Base-by-base conservation (phyloP, 805 yeast genomes). In the Priceomyces fermenticarens region DNA sequence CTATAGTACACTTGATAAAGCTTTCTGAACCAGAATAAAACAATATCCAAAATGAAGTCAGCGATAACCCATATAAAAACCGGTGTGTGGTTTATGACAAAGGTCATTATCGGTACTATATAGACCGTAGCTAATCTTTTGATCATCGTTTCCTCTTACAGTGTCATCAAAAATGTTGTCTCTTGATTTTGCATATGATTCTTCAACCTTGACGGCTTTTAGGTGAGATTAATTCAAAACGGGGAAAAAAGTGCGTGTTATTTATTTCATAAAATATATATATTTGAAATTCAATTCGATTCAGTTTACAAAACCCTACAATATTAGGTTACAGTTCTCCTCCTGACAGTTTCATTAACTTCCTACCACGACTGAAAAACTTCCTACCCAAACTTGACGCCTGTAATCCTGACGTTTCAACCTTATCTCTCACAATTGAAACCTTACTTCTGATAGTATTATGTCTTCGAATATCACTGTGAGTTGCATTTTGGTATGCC, bases 401-500 rank as follows among this genome's bases (percentile, higher is more conserved):
- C 32, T 67, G 70, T 52, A 63, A 44, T 3, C 72, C 72, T 2
- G 70, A 54, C n/a, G 64, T 60, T 60, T 75, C 72, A 38, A 69
- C 72, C 51, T 67, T 72, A 48, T 68, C 75, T 50, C 72, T 73
- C 4, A 78, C 79, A 43, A 73, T 73, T 14, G 73, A 73, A 13
- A 67, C 74, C 47, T 57, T 64, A 39, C 69, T 67, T 45, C 79
- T 69, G 5, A 77, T 67, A 17, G 77, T 72, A 40, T 67, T 68
- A 41, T 70, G 72, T 52, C 83, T 63, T 46, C 77, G 73, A 41
- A 73, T 63, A 39, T 79, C 79, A 46, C 68, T 73, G 50, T 77
- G 78, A 5, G 77, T 69, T 1, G 86, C 85, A 51, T 81, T 80
- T 30, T 78, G 80, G 56, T 81, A 83, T 1, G 88, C 88, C 40